These are phyloP conservation scores for Physcomitrium patens DNA, from an alignment of 225 moss, liverwort and hornwort genomes.

Conservation along the genomic window DNA sequence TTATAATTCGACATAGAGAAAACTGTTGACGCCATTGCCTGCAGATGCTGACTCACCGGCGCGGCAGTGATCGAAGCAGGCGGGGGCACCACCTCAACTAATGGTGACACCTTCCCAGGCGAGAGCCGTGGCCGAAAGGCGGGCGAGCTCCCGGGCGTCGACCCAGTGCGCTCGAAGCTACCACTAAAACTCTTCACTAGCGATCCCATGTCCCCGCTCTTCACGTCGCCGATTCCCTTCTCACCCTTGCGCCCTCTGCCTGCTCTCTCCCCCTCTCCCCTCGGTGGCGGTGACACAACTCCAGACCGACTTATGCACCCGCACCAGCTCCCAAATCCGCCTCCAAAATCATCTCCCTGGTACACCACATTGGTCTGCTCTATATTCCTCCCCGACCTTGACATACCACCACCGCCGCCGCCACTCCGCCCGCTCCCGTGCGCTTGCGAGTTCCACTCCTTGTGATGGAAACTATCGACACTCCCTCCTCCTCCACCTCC, in stretches of 20 bases:
- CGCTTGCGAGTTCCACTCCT: background rate
- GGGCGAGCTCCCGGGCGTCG: slow-evolving; percentile 41
- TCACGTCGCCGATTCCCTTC: slow-evolving; percentile 7
- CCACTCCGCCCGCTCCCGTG: background rate
- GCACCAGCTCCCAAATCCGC: slow-evolving; percentile 31
- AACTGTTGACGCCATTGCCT: slow-evolving; percentile 32
- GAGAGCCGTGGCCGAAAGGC: slow-evolving; percentile 54
- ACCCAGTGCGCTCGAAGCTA: slow-evolving; percentile 20
- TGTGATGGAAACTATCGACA: background rate
- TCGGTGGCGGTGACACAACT: slow-evolving; percentile 23
- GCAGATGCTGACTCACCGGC: background rate
- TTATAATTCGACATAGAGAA: slow-evolving; percentile 61
- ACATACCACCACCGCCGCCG: background rate
- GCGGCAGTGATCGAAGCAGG: slow-evolving; percentile 4
- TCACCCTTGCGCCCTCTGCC: background rate
- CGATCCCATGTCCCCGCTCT: slow-evolving; percentile 27
- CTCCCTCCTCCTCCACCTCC: background rate
- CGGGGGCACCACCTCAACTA: slow-evolving; percentile 44
- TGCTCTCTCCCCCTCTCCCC: background rate
- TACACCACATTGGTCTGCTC: slow-evolving; percentile 9
- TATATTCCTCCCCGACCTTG: background rate
- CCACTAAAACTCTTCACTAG: slow-evolving; percentile 35
- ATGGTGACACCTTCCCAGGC: slow-evolving; percentile 65
- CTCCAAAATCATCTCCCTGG: background rate
- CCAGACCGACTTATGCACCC: slow-evolving; percentile 27